Evolutionary conservation across 164 flowering plant species (phyloP), one percentile per base, ranked within the genome.

Genomic region (Cinnamomum micranthum): DNA sequence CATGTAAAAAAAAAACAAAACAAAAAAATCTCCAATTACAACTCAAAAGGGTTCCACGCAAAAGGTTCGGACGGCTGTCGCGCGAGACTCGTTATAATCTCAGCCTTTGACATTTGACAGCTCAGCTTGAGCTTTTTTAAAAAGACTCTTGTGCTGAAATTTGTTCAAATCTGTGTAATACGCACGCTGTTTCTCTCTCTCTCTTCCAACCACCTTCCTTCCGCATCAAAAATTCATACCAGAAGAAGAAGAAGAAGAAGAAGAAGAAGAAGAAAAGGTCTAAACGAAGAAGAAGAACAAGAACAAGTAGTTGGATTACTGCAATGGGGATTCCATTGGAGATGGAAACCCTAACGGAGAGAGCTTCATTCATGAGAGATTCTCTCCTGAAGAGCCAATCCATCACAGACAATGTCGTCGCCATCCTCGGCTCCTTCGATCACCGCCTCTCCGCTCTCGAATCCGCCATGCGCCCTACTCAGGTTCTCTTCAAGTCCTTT

Each of bases 401-500:
- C 27, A 85, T 85, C 75, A 95, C 98, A 5, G 93, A 91, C 66
- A 89, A 74, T 79, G 88, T 95, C 91, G 97, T 93, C 73, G 51
- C 90, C 50, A 92, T 91, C 72, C 89, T 95, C 31, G 97, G 98
- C 23, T 95, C 98, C 71, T 94, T 94, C 77, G 98, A 94, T 71
- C 91, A 91, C 82, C 97, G 98, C 35, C 94, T 94, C 80, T 95
- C 98, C 65, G 94, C 94, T n/a, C 91, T 95, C 47, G 97, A 95
- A 73, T 87, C 98, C 73, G 97, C 97, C 74, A 91, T 95, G 98
- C 95, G 97, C 60, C 97, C 98, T 14, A 91, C 97, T 50, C 98
- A 95, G 92, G 98, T 92, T 64, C 67, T 64, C 33, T 24, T 64
- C 67, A 28, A 24, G 2, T 24, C 28, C 67, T 64, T 64, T 1